Base-by-base conservation (phyloP, 139 green algal species). In the Coccomyxa sp. region DNA sequence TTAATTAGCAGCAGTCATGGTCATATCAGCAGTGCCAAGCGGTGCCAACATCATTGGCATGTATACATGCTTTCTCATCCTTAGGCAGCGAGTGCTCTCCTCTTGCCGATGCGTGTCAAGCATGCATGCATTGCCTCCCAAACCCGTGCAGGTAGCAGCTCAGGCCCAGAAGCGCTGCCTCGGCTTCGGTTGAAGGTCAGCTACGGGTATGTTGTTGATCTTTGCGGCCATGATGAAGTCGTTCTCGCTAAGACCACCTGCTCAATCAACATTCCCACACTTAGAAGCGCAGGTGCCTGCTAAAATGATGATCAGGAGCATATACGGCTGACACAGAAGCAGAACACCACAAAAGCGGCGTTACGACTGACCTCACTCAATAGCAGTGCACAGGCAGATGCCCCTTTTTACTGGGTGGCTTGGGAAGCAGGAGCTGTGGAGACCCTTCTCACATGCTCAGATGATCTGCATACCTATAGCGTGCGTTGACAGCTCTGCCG, bases 161-260 rank as follows among this genome's bases (percentile, higher is more conserved):
- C 39, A 76, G 14, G 71, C 71, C 71, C 71, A 76, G 71, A 76
- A 76, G 8, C 39, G 18, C 24, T 16, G 38, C 82, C 91, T 94
- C 39, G 82, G 84, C 80, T 95, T 94, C 37, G 83, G 77, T 70
- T 91, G 77, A 35, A 97, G 84, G 64, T 97, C 89, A 9, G 55
- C 68, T 6, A 95, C 0, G 29, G 93, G 83, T 0, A 95, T 37
- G 22, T 90, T 79, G 77, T 95, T 93, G 58, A 96, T 88, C 76
- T 94, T 93, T 29, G 89, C 86, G 0, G 94, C 94, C 58, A 98
- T 73, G 79, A 98, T 95, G 84, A 98, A 98, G 84, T 98, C 94
- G 80, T 97, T 97, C 80, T 94, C 88, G 6, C 92, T 97, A n/a
- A 98, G 81, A 14, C 94, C 94, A 55, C 90, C 92, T 84, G 80